phyloP scores from a whole-genome alignment of 2,329 filamentous ascomycete species.

The Neofusicoccum sp. region DNA sequence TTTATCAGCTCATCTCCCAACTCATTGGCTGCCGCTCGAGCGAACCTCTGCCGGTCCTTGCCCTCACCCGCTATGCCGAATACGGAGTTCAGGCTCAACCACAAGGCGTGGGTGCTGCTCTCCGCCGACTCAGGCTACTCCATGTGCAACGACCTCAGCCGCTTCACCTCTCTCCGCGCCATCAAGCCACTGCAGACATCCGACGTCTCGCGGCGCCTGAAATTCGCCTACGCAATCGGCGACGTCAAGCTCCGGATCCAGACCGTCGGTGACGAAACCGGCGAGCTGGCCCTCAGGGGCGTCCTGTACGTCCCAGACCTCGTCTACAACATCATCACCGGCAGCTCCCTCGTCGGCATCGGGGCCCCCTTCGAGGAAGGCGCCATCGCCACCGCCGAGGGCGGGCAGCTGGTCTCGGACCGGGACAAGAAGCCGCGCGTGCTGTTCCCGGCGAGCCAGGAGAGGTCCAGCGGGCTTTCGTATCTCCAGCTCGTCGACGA shows the following conservation, averaged over 20 bases:
- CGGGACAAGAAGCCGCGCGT: not conserved
- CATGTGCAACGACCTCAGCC: constrained; percentile 15
- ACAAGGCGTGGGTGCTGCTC: constrained; percentile 10
- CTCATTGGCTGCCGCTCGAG: no score
- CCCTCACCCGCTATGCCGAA: not conserved
- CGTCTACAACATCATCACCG: constrained; percentile 6
- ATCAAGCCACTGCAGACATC: constrained; percentile 14
- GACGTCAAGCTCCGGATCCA: not conserved
- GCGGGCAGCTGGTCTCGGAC: not conserved
- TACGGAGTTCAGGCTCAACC: constrained; percentile 2
- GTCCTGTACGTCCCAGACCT: constrained; percentile 7
- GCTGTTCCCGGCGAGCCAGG: constrained; percentile 6
- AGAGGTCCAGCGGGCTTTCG: not conserved
- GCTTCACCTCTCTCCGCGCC: constrained; percentile 1
- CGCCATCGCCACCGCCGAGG: not conserved
- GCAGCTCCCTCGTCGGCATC: constrained; percentile 6
- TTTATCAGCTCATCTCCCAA: no score
- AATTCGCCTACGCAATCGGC: constrained; percentile 11
- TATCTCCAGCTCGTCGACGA: constrained; percentile 8
- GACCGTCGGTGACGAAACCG: not conserved
- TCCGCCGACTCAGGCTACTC: constrained; percentile 10
- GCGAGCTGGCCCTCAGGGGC: not conserved
- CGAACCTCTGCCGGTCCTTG: no score
- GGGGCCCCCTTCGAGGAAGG: constrained; percentile 8
- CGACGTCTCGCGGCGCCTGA: not conserved